Percentiles rank a stretch among this genome's conserved stretches.
These are phyloP conservation scores for Microsporum audouinii DNA, from an alignment of 2,329 filamentous ascomycete species.

Conservation along the genomic window DNA sequence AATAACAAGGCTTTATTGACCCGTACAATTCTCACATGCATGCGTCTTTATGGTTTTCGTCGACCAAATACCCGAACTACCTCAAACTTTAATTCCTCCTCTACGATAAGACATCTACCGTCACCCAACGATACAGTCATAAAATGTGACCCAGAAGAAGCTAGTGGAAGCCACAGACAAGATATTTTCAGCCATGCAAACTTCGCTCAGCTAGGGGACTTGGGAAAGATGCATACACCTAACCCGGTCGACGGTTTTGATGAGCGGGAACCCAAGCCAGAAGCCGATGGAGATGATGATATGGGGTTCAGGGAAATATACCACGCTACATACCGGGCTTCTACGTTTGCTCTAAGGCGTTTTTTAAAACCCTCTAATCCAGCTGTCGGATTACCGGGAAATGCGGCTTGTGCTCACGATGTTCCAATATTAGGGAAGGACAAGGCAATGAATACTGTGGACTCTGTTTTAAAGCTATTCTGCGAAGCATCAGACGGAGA, in stretches of 20 bases:
- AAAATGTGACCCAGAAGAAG: neutral
- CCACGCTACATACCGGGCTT: conserved; percentile 34
- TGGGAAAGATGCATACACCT: neutral
- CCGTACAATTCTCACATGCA: conserved; percentile 33
- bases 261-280: neutral
- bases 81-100: neutral
- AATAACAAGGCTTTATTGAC: conserved; percentile 33
- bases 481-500: conserved; percentile 23
- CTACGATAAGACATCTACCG: neutral
- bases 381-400: conserved; percentile 4
- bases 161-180: neutral
- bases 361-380: conserved; percentile 24
- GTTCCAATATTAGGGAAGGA: conserved; percentile 25
- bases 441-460: conserved; percentile 32
- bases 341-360: conserved; percentile 32
- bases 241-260: neutral
- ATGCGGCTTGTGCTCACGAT: conserved; percentile 8
- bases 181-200: neutral
- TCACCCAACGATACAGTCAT: conserved; percentile 12
- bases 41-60: conserved; percentile 35
- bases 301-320: conserved; percentile 36
- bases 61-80: conserved; percentile 20
- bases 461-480: conserved; percentile 32
- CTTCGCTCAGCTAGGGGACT: neutral
- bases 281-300: conserved; percentile 21